phyloP scores from a whole-genome alignment of 202 grass and related monocot genomes.

The Thinopyrum obtusiflorum region DNA sequence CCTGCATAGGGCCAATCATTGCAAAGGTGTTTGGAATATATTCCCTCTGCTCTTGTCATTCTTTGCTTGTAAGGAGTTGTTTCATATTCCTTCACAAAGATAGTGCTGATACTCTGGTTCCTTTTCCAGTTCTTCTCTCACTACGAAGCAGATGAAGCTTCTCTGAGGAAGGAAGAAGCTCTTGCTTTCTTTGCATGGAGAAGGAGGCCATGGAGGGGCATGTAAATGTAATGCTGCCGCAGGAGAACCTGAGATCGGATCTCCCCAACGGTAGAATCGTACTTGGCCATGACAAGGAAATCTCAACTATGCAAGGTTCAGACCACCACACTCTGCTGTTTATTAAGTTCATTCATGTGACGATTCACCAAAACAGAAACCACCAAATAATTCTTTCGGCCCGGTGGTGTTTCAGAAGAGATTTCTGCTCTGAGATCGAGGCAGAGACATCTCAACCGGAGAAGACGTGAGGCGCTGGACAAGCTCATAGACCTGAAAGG shows the following conservation, averaged over 20 bases:
- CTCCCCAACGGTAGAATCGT: constrained; percentile 22
- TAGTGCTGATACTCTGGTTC: constrained; percentile 12
- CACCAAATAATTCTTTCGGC: background rate
- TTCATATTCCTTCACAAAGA: constrained; percentile 35
- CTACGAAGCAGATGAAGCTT: constrained; percentile 30
- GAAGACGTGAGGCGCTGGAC: constrained; percentile 57
- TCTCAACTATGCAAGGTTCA: constrained; percentile 51
- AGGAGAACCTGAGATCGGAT: constrained; percentile 46
- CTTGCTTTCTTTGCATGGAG: constrained; percentile 19
- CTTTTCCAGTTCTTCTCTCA: background rate
- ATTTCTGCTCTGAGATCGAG: constrained; percentile 51
- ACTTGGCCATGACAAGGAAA: constrained; percentile 44
- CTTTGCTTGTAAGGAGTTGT: constrained; percentile 37
- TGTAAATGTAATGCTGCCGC: constrained; percentile 26
- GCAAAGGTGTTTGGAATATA: constrained; percentile 39
- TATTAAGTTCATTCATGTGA: background rate
- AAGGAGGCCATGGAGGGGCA: constrained; percentile 1
- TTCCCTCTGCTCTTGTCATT: constrained; percentile 43
- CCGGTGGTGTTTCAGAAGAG: constrained; percentile 51
- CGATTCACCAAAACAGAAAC: background rate
- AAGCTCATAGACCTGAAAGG: constrained; percentile 93
- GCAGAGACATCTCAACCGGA: constrained; percentile 51
- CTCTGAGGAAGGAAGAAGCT: constrained; percentile 18
- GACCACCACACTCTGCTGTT: background rate
- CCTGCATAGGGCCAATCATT: constrained; percentile 33